Evolutionary conservation across 169 alveolate genomes (phyloP).

Genomic region (Plasmodium falciparum): DNA sequence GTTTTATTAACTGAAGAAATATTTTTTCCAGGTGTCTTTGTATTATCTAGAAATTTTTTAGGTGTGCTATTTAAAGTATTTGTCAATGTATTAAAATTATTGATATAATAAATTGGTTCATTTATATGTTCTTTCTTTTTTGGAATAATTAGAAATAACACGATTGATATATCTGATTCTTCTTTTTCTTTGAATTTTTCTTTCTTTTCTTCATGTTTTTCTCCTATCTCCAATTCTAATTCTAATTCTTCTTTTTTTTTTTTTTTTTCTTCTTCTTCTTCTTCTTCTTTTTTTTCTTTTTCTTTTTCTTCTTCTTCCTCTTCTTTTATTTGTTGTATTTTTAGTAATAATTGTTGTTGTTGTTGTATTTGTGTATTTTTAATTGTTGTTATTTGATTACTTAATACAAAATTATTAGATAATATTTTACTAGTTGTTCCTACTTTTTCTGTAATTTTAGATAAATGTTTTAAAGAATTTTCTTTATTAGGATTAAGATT

Average conservation of each 20-base stretch:
- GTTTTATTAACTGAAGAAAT: slow-evolving; percentile 54
- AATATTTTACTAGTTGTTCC: slow-evolving; percentile 47
- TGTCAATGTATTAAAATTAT: slow-evolving; percentile 28
- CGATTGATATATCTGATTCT: slow-evolving; percentile 46
- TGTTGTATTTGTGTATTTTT: neutral
- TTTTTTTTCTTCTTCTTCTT: too few relatives aligned
- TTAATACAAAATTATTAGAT: slow-evolving; percentile 53
- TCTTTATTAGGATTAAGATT: slow-evolving; percentile 11
- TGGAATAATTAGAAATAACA: slow-evolving; percentile 45
- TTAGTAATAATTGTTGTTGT: too few relatives aligned
- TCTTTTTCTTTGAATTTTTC: slow-evolving; percentile 10
- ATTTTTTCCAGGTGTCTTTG: neutral
- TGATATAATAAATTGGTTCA: slow-evolving; percentile 28
- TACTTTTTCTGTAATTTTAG: slow-evolving; percentile 24
- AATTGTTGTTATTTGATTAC: slow-evolving; percentile 11
- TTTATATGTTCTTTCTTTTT: neutral
- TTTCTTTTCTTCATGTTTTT: too few relatives aligned
- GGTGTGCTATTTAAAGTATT: slow-evolving; percentile 50
- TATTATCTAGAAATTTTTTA: slow-evolving; percentile 25
- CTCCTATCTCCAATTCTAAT: too few relatives aligned
- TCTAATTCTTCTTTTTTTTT: too few relatives aligned
- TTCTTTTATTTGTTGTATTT: too few relatives aligned
- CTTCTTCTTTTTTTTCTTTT: too few relatives aligned
- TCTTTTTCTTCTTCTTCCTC: too few relatives aligned
- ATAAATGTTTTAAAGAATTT: neutral